These are phyloP conservation scores for Leishmania braziliensis DNA, from an alignment of 208 protist genomes.

Conservation along the genomic window DNA sequence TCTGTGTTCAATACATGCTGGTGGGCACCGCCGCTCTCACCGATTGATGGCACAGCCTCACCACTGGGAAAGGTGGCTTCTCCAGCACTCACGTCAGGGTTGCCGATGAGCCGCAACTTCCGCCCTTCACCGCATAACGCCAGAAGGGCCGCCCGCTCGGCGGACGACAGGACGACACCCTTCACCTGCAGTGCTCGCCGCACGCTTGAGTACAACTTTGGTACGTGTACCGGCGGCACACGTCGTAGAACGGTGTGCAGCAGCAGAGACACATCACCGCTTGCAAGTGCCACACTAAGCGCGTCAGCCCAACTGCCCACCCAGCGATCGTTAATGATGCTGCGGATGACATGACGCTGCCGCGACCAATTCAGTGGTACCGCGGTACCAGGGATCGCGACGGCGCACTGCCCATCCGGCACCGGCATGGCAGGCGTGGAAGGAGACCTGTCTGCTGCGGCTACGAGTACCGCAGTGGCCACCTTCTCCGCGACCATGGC, in stretches of 20 bases:
- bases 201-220: conserved; percentile 36
- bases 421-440: neutral
- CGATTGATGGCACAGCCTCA: neutral
- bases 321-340: conserved; percentile 65
- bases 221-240: conserved; percentile 33
- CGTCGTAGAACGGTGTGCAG: conserved; percentile 29
- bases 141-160: conserved; percentile 42
- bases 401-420: neutral
- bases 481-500: conserved; percentile 9
- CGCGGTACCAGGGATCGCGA: conserved; percentile 2
- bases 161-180: conserved; percentile 27
- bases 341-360: conserved; percentile 30
- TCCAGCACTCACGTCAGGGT: neutral
- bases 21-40: neutral
- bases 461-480: conserved; percentile 18
- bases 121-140: conserved; percentile 6
- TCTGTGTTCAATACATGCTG: conserved; percentile 1
- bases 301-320: conserved; percentile 64
- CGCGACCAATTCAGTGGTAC: conserved; percentile 45
- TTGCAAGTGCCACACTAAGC: conserved; percentile 53
- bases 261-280: conserved; percentile 39
- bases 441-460: conserved; percentile 10
- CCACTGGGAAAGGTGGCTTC: neutral
- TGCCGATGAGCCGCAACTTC: neutral
- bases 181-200: conserved; percentile 7